phyloP scores from a whole-genome alignment of 495 filamentous ascomycete species.

The Daldinia childiae region DNA sequence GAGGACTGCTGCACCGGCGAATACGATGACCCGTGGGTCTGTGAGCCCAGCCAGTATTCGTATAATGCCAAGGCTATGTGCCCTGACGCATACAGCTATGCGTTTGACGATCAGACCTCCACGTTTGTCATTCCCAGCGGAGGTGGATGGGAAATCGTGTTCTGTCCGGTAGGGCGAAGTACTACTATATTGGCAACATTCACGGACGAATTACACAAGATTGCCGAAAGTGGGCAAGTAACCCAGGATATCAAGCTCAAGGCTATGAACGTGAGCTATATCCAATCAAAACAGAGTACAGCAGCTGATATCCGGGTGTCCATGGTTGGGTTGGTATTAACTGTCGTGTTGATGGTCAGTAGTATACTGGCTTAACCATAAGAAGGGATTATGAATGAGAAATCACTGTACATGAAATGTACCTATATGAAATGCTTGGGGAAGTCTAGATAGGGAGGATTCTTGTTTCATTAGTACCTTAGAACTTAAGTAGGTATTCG shows the following conservation, averaged over 20 bases:
- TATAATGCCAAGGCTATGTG: constrained; percentile 73
- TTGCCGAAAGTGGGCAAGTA: constrained; percentile 45
- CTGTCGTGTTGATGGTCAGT: constrained; percentile 12
- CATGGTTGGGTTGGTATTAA: background rate
- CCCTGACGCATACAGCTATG: constrained; percentile 84
- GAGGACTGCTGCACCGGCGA: constrained; percentile 75
- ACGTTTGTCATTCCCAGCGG: constrained; percentile 80
- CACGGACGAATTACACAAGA: constrained; percentile 50
- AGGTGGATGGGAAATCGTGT: constrained; percentile 77
- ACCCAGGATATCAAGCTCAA: constrained; percentile 33
- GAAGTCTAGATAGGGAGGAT: constrained; percentile 6
- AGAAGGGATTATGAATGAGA: background rate
- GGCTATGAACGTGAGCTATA: constrained; percentile 47
- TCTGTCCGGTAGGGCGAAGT: constrained; percentile 75
- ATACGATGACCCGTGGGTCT: constrained; percentile 65
- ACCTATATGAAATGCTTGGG: background rate
- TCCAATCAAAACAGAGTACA: constrained; percentile 34
- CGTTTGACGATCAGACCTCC: constrained; percentile 76
- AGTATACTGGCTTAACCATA: constrained; percentile 5
- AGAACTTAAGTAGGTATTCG: background rate
- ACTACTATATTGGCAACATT: constrained; percentile 71
- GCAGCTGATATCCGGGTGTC: background rate
- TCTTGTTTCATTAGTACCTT: constrained; percentile 13
- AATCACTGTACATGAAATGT: constrained; percentile 1
- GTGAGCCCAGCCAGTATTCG: constrained; percentile 70